Conservation (phyloP, 2,329 filamentous ascomycete species). For the Trichoderma koningiopsis region DNA sequence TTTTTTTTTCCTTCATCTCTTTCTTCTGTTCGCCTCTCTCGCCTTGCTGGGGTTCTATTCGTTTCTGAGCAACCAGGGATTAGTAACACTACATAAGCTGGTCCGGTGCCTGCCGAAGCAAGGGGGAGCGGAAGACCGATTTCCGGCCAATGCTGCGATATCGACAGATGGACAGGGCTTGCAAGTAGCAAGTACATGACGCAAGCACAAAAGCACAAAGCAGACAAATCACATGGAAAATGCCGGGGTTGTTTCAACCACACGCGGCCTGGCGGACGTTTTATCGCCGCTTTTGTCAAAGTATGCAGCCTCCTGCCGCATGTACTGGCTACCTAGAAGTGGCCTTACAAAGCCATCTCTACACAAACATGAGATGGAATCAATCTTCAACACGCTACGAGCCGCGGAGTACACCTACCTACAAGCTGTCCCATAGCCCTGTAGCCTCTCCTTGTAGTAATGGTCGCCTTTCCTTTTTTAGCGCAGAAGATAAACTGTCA, state of each 20-base stretch:
- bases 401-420: not conserved
- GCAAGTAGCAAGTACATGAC: not conserved
- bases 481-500: no score
- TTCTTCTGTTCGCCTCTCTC: conserved; percentile 1
- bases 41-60: conserved; percentile 10
- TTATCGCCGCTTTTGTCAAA: not conserved
- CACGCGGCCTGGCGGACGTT: not conserved
- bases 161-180: not conserved
- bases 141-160: conserved; percentile 14
- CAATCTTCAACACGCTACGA: not conserved
- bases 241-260: not conserved
- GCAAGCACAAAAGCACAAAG: not conserved
- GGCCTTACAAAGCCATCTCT: not conserved
- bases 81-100: not conserved
- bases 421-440: no score
- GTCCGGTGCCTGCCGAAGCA: conserved; percentile 16
- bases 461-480: no score
- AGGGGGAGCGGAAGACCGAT: conserved; percentile 1
- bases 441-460: no score
- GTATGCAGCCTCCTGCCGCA: not conserved
- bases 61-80: conserved; percentile 10
- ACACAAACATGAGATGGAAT: not conserved
- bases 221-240: conserved; percentile 20
- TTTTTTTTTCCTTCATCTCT: not conserved
- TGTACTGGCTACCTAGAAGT: not conserved